phyloP scores from a whole-genome alignment of 345 rosid species.

The Odontarrhena argentea region DNA sequence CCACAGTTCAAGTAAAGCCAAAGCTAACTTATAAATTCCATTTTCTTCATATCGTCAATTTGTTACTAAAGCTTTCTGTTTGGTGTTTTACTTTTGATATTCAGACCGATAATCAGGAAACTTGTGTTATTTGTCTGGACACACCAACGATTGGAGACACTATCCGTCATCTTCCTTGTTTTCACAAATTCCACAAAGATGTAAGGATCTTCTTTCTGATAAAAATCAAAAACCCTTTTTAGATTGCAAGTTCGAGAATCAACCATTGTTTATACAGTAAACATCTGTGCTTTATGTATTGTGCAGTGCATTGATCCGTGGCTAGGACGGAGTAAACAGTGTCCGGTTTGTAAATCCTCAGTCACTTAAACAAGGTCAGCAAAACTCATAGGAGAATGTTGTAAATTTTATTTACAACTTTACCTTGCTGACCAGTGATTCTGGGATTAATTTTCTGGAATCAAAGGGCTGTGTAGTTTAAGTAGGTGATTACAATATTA shows the following conservation, averaged over 20 bases:
- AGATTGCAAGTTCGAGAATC: background rate
- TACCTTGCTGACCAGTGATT: constrained; percentile 14
- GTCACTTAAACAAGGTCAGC: constrained; percentile 46
- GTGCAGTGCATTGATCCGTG: constrained; percentile 96
- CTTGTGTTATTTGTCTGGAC: constrained; percentile 86
- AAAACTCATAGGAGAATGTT: background rate
- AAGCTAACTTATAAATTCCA: constrained; percentile 12
- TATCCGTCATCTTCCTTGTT: constrained; percentile 93
- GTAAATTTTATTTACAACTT: constrained; percentile 1
- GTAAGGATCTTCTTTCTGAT: constrained; percentile 45
- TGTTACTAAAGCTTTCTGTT: constrained; percentile 14
- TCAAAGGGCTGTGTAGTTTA: constrained; percentile 7
- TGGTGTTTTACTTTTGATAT: constrained; percentile 19
- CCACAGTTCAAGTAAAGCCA: constrained; percentile 60
- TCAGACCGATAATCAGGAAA: constrained; percentile 72
- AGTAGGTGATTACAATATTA: constrained; percentile 9
- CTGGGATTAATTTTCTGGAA: background rate
- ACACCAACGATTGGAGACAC: constrained; percentile 73
- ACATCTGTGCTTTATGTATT: background rate
- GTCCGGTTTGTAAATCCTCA: constrained; percentile 91
- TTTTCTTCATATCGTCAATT: background rate
- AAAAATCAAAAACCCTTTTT: background rate
- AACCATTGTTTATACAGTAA: background rate
- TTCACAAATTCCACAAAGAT: constrained; percentile 95
- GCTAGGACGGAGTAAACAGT: constrained; percentile 73